Evolutionary conservation across 2,329 filamentous ascomycete species (phyloP).

Genomic region (Aureobasidium sp.): DNA sequence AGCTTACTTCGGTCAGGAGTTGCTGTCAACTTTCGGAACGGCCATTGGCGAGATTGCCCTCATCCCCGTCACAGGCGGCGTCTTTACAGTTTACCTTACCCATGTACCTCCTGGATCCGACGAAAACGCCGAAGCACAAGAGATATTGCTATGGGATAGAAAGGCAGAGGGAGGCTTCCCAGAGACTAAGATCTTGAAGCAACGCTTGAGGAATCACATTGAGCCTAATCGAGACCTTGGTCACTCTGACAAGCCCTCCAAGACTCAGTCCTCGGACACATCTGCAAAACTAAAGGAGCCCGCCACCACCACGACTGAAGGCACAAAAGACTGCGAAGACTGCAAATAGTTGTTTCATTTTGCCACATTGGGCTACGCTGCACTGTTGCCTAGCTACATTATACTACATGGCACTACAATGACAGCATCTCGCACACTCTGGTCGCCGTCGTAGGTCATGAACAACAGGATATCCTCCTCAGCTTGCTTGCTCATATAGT

Average conservation of each 20-base stretch:
- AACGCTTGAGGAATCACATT: conserved; percentile 72
- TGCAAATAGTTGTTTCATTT: conserved; percentile 3
- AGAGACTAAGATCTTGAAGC: conserved; percentile 87
- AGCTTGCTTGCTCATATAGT: conserved; percentile 24
- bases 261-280: not conserved
- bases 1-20: conserved; percentile 79
- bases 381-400: not conserved
- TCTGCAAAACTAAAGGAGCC: not conserved
- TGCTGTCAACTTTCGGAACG: conserved; percentile 85
- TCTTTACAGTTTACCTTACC: conserved; percentile 68
- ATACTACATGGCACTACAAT: not conserved
- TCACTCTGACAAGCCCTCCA: conserved; percentile 48
- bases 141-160: conserved; percentile 75
- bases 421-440: not conserved
- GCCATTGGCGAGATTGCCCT: conserved; percentile 81
- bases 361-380: not conserved
- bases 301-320: not conserved
- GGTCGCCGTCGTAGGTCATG: conserved; percentile 24
- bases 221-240: conserved; percentile 72
- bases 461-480: conserved; percentile 23
- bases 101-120: conserved; percentile 21
- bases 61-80: conserved; percentile 74
- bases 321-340: conserved; percentile 12
- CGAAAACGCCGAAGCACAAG: conserved; percentile 24
- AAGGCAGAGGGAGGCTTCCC: conserved; percentile 84